Conservation (phyloP, 331 rosid genomes). For the Quercus tomentella region DNA sequence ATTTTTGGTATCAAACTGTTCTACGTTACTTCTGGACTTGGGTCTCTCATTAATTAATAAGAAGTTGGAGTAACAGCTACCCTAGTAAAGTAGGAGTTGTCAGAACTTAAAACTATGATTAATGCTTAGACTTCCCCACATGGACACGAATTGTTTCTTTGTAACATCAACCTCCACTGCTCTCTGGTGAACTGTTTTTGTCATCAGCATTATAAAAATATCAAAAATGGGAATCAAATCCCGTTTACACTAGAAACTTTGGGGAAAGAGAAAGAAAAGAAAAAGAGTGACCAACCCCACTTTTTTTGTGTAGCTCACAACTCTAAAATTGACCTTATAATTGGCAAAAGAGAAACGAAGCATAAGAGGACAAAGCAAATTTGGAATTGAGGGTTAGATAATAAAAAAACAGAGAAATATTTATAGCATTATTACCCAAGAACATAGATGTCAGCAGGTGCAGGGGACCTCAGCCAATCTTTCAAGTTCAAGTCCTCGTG, state of each 20-base stretch:
- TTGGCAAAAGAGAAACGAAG: too few species aligned
- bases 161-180: too few species aligned
- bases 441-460: slow-evolving; percentile 65
- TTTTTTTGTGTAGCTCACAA: too few species aligned
- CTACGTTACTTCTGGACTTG: background rate
- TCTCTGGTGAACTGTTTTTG: too few species aligned
- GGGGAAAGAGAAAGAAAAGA: too few species aligned
- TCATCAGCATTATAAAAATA: too few species aligned
- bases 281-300: too few species aligned
- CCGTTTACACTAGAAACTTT: too few species aligned
- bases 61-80: background rate
- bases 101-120: background rate
- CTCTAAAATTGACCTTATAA: too few species aligned
- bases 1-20: background rate
- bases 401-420: background rate
- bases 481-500: slow-evolving; percentile 49
- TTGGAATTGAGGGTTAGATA: background rate
- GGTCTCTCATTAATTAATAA: background rate
- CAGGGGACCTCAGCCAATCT: slow-evolving; percentile 72
- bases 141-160: background rate
- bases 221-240: too few species aligned
- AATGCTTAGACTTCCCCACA: background rate
- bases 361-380: background rate
- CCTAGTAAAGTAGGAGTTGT: background rate
- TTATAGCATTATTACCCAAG: slow-evolving; percentile 61